These are phyloP conservation scores for Hygrocybe punicea DNA, from an alignment of 768 basidiomycete species.

Conservation along the genomic window DNA sequence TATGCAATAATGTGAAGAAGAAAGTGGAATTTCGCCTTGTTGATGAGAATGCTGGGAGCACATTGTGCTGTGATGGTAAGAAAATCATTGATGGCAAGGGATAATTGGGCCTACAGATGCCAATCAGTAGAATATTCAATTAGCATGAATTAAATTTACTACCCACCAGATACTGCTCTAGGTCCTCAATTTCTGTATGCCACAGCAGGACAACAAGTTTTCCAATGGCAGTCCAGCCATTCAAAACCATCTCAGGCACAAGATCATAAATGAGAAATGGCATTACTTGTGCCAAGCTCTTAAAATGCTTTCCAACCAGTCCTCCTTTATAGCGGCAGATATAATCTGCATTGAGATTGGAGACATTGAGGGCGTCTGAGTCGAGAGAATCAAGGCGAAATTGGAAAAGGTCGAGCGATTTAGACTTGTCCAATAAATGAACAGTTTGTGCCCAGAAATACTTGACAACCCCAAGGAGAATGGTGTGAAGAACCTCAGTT, in stretches of 20 bases:
- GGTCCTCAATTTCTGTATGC: constrained; percentile 26
- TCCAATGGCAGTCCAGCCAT: constrained; percentile 24
- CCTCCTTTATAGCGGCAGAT: constrained; percentile 28
- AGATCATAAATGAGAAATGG: constrained; percentile 26
- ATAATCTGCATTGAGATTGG: constrained; percentile 27
- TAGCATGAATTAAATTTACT: neutral
- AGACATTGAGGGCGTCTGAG: constrained; percentile 25
- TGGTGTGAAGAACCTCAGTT: constrained; percentile 33
- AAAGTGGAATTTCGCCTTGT: constrained; percentile 33
- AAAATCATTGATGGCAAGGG: constrained; percentile 21
- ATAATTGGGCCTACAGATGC: constrained; percentile 12
- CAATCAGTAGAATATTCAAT: neutral
- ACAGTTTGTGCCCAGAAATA: constrained; percentile 28
- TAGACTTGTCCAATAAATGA: constrained; percentile 24
- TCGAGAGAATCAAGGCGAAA: constrained; percentile 23
- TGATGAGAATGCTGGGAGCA: constrained; percentile 23
- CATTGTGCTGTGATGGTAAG: constrained; percentile 15
- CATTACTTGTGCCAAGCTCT: constrained; percentile 29
- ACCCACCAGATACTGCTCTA: constrained; percentile 23
- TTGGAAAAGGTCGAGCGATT: constrained; percentile 21
- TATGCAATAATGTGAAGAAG: constrained; percentile 29
- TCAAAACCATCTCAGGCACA: constrained; percentile 15
- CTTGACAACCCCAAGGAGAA: constrained; percentile 35
- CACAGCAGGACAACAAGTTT: constrained; percentile 23
- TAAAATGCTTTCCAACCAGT: constrained; percentile 32